Evolutionary conservation across 225 moss, liverwort and hornwort genomes (phyloP).

Genomic region (Marchantia paleacea): DNA sequence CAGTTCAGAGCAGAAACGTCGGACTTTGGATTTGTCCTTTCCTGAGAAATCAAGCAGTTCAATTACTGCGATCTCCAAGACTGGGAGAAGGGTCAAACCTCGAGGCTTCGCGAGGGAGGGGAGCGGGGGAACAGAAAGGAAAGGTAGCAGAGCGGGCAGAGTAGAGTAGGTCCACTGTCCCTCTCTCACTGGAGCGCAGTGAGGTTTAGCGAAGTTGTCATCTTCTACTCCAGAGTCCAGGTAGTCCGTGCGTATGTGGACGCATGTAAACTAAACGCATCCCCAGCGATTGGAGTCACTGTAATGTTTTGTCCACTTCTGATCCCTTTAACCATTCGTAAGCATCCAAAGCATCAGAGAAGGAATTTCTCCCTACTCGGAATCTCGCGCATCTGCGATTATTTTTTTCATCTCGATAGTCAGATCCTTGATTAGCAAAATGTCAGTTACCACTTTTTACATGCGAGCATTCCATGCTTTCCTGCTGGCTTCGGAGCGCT

Average conservation of each 20-base stretch:
- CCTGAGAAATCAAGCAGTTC: background rate
- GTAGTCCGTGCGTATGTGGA: background rate
- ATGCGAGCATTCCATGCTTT: too few relatives aligned
- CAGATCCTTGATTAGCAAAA: too few relatives aligned
- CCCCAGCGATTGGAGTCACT: background rate
- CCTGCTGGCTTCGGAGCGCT: too few relatives aligned
- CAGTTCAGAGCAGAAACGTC: too few relatives aligned
- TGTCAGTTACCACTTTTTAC: too few relatives aligned
- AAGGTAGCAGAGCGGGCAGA: too few relatives aligned
- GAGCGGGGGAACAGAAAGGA: background rate
- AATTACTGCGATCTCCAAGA: background rate
- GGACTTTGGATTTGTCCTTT: background rate
- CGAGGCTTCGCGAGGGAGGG: background rate
- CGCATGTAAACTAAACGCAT: background rate
- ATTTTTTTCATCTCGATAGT: too few relatives aligned
- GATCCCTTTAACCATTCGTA: background rate
- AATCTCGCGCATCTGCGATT: too few relatives aligned
- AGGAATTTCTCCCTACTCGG: too few relatives aligned
- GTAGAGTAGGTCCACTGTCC: background rate
- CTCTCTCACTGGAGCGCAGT: conserved; percentile 10
- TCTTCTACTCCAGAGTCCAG: background rate
- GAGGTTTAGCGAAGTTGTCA: background rate
- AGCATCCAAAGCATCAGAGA: background rate
- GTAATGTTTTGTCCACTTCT: background rate
- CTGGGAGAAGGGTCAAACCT: background rate